Conservation (phyloP, 2,329 filamentous ascomycete genomes). For the Cytospora paraplurivora region DNA sequence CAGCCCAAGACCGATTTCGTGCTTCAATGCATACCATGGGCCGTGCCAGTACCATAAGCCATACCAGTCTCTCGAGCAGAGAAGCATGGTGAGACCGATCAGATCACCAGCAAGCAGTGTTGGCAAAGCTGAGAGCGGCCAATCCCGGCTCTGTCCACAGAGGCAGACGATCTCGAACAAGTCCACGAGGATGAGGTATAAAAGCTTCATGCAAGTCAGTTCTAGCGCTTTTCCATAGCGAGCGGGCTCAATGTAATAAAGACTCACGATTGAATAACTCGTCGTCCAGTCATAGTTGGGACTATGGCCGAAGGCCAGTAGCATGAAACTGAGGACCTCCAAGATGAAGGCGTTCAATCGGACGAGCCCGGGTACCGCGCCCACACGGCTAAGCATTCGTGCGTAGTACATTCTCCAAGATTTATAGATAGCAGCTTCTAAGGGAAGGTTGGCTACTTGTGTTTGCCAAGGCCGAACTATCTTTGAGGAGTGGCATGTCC, state of each 20-base stretch:
- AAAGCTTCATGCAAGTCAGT: slow-evolving; percentile 6
- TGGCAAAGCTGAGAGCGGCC: slow-evolving; percentile 19
- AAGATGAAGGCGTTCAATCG: slow-evolving; percentile 16
- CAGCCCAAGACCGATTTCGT: slow-evolving; percentile 23
- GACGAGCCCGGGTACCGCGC: slow-evolving; percentile 12
- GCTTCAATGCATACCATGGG: slow-evolving; percentile 26
- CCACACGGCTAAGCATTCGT: slow-evolving; percentile 14
- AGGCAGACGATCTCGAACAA: slow-evolving; percentile 20
- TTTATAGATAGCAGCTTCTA: no score
- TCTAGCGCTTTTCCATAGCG: background rate
- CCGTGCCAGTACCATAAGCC: slow-evolving; percentile 28
- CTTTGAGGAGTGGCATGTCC: background rate
- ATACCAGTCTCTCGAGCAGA: slow-evolving; percentile 28
- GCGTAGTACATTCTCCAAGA: slow-evolving; percentile 5
- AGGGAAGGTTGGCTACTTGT: background rate
- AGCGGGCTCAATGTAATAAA: no score
- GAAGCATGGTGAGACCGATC: slow-evolving; percentile 18
- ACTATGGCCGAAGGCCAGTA: slow-evolving; percentile 6
- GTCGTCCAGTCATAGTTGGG: slow-evolving; percentile 12
- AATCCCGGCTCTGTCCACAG: slow-evolving; percentile 23
- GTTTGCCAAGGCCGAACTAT: background rate
- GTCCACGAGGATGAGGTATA: slow-evolving; percentile 24
- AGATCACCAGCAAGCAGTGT: slow-evolving; percentile 19
- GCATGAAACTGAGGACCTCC: slow-evolving; percentile 19
- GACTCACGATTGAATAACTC: slow-evolving; percentile 25